phyloP scores from a whole-genome alignment of 2,329 filamentous ascomycete species.

The Hymenoscyphus fructigenus region DNA sequence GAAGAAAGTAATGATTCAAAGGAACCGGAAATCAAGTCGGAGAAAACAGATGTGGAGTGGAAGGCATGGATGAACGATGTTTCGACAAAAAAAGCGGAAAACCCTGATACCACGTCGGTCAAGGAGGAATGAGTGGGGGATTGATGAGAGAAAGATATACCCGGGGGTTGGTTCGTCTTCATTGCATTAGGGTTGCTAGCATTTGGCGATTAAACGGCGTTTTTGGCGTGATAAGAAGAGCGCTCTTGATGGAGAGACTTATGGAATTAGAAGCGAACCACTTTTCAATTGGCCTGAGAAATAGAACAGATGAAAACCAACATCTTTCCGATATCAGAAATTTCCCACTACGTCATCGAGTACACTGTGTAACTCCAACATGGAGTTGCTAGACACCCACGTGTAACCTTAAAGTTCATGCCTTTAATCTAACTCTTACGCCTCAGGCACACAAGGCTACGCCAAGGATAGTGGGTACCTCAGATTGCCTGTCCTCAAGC shows the following conservation, averaged over 20 bases:
- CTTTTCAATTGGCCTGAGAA: no score
- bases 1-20: conserved; percentile 37
- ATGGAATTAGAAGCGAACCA: background rate
- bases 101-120: background rate
- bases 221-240: conserved; percentile 8
- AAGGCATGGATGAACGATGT: conserved; percentile 36
- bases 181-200: conserved; percentile 18
- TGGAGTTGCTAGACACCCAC: no score
- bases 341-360: no score
- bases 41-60: conserved; percentile 31
- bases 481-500: background rate
- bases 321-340: no score
- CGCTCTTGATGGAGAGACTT: no score
- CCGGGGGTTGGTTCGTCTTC: conserved; percentile 16
- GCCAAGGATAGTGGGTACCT: background rate
- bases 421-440: background rate
- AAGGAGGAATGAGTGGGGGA: conserved; percentile 14
- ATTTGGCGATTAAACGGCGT: conserved; percentile 22
- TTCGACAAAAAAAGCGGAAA: conserved; percentile 20
- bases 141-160: conserved; percentile 19
- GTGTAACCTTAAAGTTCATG: background rate
- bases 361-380: no score
- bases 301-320: no score
- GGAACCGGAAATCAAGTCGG: conserved; percentile 36
- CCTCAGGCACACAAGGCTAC: background rate